Evolutionary conservation across 164 flowering plant genomes (phyloP).

Genomic region (Piper longum): DNA sequence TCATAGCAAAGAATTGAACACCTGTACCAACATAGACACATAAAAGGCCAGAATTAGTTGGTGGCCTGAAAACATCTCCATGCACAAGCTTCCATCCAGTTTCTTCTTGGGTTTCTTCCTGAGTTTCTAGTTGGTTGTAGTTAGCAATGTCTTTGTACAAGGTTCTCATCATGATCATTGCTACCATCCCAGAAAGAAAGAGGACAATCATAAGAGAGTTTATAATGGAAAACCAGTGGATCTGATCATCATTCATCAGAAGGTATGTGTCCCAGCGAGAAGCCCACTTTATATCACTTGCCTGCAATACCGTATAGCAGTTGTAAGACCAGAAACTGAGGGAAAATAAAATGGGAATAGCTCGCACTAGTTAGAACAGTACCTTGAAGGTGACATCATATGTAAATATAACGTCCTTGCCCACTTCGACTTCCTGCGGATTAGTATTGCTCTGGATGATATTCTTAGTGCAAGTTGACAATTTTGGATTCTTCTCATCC

Average conservation of each 20-base stretch:
- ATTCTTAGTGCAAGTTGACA: constrained; percentile 46
- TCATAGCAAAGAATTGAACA: constrained; percentile 33
- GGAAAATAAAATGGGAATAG: neutral
- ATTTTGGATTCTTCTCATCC: constrained; percentile 49
- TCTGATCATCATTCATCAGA: constrained; percentile 30
- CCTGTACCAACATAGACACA: constrained; percentile 40
- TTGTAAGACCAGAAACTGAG: neutral
- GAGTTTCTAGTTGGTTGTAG: constrained; percentile 37
- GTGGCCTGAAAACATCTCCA: constrained; percentile 34
- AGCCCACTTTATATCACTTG: constrained; percentile 43
- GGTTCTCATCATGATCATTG: constrained; percentile 46
- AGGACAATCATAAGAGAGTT: constrained; percentile 38
- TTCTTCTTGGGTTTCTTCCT: constrained; percentile 35
- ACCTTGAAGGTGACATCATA: constrained; percentile 44
- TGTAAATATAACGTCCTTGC: constrained; percentile 20
- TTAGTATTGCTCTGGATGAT: constrained; percentile 29
- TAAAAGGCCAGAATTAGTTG: constrained; percentile 22
- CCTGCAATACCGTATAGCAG: constrained; percentile 11
- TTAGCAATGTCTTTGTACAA: constrained; percentile 33
- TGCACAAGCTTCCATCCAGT: constrained; percentile 32
- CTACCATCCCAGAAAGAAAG: constrained; percentile 41
- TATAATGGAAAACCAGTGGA: constrained; percentile 36
- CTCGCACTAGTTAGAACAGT: neutral
- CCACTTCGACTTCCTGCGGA: constrained; percentile 21
- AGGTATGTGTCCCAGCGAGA: constrained; percentile 41